Evolutionary conservation across 2,329 filamentous ascomycete species (phyloP), one percentile per base, ranked within the genome.

Genomic region (Alternaria angustiovoidea): DNA sequence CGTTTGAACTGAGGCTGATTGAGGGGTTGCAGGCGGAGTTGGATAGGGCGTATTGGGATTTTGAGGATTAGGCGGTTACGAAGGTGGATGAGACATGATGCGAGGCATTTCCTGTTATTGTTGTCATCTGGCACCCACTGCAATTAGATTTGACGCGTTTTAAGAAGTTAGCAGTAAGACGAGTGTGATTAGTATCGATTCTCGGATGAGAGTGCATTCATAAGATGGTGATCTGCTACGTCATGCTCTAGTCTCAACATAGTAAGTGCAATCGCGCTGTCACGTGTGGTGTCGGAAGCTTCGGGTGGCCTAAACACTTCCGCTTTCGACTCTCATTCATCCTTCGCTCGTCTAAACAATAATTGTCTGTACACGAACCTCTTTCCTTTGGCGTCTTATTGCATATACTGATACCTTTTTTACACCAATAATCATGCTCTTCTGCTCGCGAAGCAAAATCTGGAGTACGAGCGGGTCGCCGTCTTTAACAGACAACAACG

Each of bases 41-140:
- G 28, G 49, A 66, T 8, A 51, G 43, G 12, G 34, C 20, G 2
- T 64, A 66, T 34, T 66, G 62, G 62, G 52, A 52, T 26, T 63
- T 59, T 41, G 39, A 54, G 16, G 57, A 64, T 16, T 63, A 38
- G 46, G 28, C 32, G 32, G 14, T 12, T 26, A 12, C 14, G 12
- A 14, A n/a, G 3, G 16, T 46, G 43, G 14, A 7, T 24, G 12
- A 5, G 3, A 24, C 12, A 16, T 24, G 20, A 9, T 24, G 39
- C 39, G 12, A 42, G 39, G 8, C 14, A 2, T n/a, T 8, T 22
- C 38, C 12, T 2, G 20, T 41, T 14, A 1, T 9, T 22, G 18
- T 4, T 8, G 8, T 39, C 0, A 26, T 7, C 24, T 26, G 24
- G 0, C 7, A 26, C 6, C 0, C 24, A 26, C 9, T 30, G 8